These are phyloP conservation scores for Jaminaea rosea DNA, from an alignment of 1,284 basidiomycete species.

Conservation along the genomic window DNA sequence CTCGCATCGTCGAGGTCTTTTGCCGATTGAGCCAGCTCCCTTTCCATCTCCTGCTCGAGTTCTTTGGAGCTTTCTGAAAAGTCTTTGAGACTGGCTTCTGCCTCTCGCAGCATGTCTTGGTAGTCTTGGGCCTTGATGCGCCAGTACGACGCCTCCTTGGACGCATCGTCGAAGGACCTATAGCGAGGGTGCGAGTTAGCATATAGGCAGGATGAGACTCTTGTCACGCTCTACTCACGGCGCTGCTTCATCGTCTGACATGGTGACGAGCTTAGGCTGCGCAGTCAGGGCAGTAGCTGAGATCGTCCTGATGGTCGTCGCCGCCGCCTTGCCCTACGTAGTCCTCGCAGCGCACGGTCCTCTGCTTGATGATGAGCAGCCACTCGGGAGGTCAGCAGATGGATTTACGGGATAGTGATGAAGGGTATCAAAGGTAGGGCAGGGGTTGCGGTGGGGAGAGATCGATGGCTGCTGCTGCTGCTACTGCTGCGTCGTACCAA, in stretches of 20 bases:
- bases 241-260: slow-evolving; percentile 2
- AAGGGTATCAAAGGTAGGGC: too few relatives aligned
- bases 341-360: too few relatives aligned
- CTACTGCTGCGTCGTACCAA: not conserved
- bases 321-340: too few relatives aligned
- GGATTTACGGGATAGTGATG: too few relatives aligned
- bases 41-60: slow-evolving; percentile 43
- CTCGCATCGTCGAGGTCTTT: slow-evolving; percentile 24
- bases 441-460: too few relatives aligned
- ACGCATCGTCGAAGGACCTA: slow-evolving; percentile 28
- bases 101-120: slow-evolving; percentile 34
- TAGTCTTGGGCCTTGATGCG: slow-evolving; percentile 34
- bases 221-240: slow-evolving; percentile 3
- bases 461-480: too few relatives aligned
- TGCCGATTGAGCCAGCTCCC: slow-evolving; percentile 26
- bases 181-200: not conserved
- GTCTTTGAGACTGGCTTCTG: slow-evolving; percentile 34
- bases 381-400: too few relatives aligned
- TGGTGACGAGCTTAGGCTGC: slow-evolving; percentile 2
- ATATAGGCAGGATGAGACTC: not conserved
- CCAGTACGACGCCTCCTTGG: slow-evolving; percentile 35
- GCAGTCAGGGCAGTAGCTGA: too few relatives aligned
- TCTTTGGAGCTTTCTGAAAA: slow-evolving; percentile 42
- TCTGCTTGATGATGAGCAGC: too few relatives aligned
- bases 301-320: too few relatives aligned